phyloP scores from a whole-genome alignment of 371 early-diverging fungal species.

The Mortierella sp. region DNA sequence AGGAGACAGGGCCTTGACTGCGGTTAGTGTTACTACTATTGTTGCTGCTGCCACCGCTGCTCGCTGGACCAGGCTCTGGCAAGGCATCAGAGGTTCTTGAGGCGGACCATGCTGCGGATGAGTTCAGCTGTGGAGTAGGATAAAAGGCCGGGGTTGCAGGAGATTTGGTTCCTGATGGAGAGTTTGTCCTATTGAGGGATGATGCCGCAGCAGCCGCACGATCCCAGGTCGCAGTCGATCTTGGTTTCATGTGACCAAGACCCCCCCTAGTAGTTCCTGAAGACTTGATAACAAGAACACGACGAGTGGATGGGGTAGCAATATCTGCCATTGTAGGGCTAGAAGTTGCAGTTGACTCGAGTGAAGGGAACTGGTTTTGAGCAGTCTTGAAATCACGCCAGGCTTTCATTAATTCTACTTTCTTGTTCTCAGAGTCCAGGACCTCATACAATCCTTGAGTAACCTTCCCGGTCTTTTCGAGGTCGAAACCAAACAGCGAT shows the following conservation, averaged over 20 bases:
- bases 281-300: constrained; percentile 64
- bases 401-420: constrained; percentile 71
- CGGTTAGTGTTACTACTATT: constrained; percentile 9
- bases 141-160: constrained; percentile 37
- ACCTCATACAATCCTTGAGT: constrained; percentile 67
- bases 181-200: constrained; percentile 32
- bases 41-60: background rate
- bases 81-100: constrained; percentile 1
- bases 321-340: constrained; percentile 56
- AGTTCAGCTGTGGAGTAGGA: constrained; percentile 57
- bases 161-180: constrained; percentile 35
- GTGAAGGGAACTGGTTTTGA: constrained; percentile 43
- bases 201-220: constrained; percentile 61
- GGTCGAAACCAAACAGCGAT: constrained; percentile 60
- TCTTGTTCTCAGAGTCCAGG: constrained; percentile 69
- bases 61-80: background rate
- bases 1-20: constrained; percentile 18
- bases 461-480: constrained; percentile 64
- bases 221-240: constrained; percentile 63
- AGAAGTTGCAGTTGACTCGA: constrained; percentile 37
- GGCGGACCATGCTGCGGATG: constrained; percentile 60
- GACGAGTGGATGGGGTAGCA: constrained; percentile 56
- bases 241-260: constrained; percentile 49
- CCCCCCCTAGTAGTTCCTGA: constrained; percentile 61
- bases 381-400: constrained; percentile 79